Conservation (phyloP, 2,329 filamentous ascomycete species). For the Aureobasidium mangrovei region DNA sequence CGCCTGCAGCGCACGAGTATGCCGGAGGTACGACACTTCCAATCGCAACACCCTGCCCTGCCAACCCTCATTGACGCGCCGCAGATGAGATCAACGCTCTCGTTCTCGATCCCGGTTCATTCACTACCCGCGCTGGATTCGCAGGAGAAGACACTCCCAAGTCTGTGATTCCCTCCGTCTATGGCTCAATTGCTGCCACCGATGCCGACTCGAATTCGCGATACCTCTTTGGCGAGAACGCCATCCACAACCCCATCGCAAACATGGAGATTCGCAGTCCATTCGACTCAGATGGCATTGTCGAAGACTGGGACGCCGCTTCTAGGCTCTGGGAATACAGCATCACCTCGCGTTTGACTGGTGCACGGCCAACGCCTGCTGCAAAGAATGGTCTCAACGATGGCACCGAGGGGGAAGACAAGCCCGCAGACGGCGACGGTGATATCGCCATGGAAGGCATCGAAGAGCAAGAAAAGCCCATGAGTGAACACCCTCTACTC, state of each 20-base stretch:
- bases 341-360: conserved; percentile 80
- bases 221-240: conserved; percentile 79
- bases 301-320: conserved; percentile 94
- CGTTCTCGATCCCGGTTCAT: conserved; percentile 90
- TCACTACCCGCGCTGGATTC: conserved; percentile 84
- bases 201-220: conserved; percentile 45
- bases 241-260: conserved; percentile 65
- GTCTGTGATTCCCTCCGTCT: conserved; percentile 82
- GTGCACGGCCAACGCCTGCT: conserved; percentile 59
- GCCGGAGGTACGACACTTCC: conserved; percentile 32
- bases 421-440: conserved; percentile 34
- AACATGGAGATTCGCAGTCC: conserved; percentile 84
- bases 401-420: conserved; percentile 39
- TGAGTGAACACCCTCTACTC: conserved; percentile 82
- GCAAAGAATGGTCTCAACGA: conserved; percentile 74
- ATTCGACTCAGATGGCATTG: conserved; percentile 77
- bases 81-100: conserved; percentile 95
- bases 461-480: conserved; percentile 58
- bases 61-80: conserved; percentile 1
- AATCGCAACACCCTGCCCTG: neutral
- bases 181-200: conserved; percentile 52
- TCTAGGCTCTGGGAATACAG: conserved; percentile 87
- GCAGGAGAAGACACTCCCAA: conserved; percentile 97
- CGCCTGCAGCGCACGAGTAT: conserved; percentile 37
- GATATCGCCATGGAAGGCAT: conserved; percentile 54